These are phyloP conservation scores for Candida krabiensis DNA, from an alignment of 805 yeast species.

Conservation along the genomic window DNA sequence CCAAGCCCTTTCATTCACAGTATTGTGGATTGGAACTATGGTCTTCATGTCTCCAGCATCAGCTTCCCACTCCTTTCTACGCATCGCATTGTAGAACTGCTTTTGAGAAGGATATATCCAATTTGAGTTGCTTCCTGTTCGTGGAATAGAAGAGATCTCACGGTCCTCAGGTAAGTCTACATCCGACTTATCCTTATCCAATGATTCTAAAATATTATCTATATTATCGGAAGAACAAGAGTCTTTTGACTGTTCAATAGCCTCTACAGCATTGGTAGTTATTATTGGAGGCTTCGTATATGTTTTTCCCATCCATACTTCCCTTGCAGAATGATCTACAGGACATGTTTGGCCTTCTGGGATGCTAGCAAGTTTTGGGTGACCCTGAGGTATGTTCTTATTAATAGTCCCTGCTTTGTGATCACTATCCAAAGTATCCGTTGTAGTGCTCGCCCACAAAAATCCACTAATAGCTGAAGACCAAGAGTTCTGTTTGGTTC, in stretches of 20 bases:
- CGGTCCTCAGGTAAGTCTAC: constrained; percentile 65
- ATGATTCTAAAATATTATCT: constrained; percentile 33
- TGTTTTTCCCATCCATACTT: constrained; percentile 33
- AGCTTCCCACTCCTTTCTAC: constrained; percentile 86
- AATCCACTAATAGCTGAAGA: constrained; percentile 6
- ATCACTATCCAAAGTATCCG: background rate
- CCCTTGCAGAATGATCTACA: constrained; percentile 38
- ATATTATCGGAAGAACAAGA: constrained; percentile 48
- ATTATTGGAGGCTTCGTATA: constrained; percentile 4
- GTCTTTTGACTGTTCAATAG: constrained; percentile 36
- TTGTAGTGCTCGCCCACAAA: constrained; percentile 21
- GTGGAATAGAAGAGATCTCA: constrained; percentile 78
- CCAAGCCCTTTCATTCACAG: constrained; percentile 95
- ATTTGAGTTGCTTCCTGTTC: constrained; percentile 64
- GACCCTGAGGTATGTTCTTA: background rate
- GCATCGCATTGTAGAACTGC: constrained; percentile 94
- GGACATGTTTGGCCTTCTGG: constrained; percentile 36
- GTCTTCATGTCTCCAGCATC: constrained; percentile 79
- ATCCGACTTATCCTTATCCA: constrained; percentile 23
- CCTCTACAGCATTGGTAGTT: constrained; percentile 32
- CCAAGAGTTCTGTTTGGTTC: background rate
- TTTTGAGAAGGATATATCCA: constrained; percentile 97
- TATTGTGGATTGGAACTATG: constrained; percentile 91
- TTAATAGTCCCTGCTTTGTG: background rate
- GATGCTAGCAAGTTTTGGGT: constrained; percentile 8